Evolutionary conservation across 2,329 filamentous ascomycete genomes (phyloP), one percentile per base, ranked within the genome.

Genomic region (Drechslerella stenobrocha): DNA sequence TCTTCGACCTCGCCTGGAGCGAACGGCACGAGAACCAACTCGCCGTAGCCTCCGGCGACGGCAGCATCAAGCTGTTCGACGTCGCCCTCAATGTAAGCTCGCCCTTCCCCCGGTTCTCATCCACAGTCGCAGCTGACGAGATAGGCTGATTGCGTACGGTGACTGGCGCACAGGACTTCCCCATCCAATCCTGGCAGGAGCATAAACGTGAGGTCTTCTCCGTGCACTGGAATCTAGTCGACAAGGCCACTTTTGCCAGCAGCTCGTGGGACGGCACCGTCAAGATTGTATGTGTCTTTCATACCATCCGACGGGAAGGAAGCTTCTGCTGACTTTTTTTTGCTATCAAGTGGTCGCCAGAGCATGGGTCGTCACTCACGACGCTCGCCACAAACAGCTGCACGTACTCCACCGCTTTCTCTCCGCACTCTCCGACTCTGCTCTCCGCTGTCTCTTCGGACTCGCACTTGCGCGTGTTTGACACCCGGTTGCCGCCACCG

Each of bases 1-100:
- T 97, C 71, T 98, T 95, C 77, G 93, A 98, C 78, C 81, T 93
- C 53, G 84, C 91, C 23, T 97, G 93, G 90, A 96, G 90, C 15
- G 93, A 98, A 79, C 84, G 90, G 72, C 91, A 98, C 79, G 92
- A 96, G 79, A 95, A 93, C 77, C 93, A 98, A 79, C 80, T 96
- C 52, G 82, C 95, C 18, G 87, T 87, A 0, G 91, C 90, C 0
- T 91, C 89, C 72, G 93, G 93, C 70, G 93, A 98, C 78, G 93
- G 93, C 57, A 92, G 89, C 56, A 83, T 98, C 74, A 96, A 96
- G 79, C 84, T 98, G 46, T 98, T 93, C 77, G 93, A 98, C 77
- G 83, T 91, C 28, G 84, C 82, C 2, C 82, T 95, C 30, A 81
- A 87, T 65, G 76, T 70, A 66, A 30, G 5, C 28, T 34, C 22